Conservation (phyloP, 2,329 filamentous ascomycete species). For the Hymenoscyphus repandus region DNA sequence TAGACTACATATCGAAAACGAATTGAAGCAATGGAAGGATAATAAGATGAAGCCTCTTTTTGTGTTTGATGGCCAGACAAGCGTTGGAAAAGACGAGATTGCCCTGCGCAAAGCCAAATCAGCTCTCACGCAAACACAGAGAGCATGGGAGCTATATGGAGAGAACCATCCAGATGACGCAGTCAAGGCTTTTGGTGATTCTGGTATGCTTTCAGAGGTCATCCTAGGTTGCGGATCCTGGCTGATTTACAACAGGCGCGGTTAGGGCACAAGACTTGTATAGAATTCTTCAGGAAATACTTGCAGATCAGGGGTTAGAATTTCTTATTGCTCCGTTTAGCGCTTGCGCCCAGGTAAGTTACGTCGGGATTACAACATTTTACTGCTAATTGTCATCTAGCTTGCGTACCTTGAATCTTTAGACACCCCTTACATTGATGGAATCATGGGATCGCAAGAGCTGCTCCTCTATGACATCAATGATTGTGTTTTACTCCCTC, state of each 20-base stretch:
- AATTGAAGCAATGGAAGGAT: slow-evolving; percentile 67
- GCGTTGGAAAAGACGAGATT: slow-evolving; percentile 69
- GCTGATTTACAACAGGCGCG: slow-evolving; percentile 51
- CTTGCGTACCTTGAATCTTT: slow-evolving; percentile 72
- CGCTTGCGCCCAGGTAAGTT: slow-evolving; percentile 75
- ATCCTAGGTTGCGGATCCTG: not conserved
- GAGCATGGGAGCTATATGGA: slow-evolving; percentile 86
- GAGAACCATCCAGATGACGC: slow-evolving; percentile 73
- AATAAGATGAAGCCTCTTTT: slow-evolving; percentile 75
- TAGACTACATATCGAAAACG: slow-evolving; percentile 66
- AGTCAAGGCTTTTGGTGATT: slow-evolving; percentile 80
- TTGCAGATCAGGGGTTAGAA: slow-evolving; percentile 63
- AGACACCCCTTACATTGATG: slow-evolving; percentile 64
- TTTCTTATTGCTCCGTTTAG: slow-evolving; percentile 84
- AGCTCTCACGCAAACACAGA: slow-evolving; percentile 65
- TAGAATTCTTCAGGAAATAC: slow-evolving; percentile 68
- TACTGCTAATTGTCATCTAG: slow-evolving; percentile 36
- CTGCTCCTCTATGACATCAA: slow-evolving; percentile 80
- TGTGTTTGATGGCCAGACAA: slow-evolving; percentile 83
- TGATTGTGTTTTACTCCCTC: slow-evolving; percentile 68
- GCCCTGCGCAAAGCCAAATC: slow-evolving; percentile 57
- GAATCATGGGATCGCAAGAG: slow-evolving; percentile 79
- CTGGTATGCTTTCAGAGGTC: slow-evolving; percentile 48
- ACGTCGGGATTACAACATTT: not conserved
- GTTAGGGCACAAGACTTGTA: slow-evolving; percentile 68